phyloP scores from a whole-genome alignment of 2,329 filamentous ascomycete species.

The Calonectria multiphialidica region DNA sequence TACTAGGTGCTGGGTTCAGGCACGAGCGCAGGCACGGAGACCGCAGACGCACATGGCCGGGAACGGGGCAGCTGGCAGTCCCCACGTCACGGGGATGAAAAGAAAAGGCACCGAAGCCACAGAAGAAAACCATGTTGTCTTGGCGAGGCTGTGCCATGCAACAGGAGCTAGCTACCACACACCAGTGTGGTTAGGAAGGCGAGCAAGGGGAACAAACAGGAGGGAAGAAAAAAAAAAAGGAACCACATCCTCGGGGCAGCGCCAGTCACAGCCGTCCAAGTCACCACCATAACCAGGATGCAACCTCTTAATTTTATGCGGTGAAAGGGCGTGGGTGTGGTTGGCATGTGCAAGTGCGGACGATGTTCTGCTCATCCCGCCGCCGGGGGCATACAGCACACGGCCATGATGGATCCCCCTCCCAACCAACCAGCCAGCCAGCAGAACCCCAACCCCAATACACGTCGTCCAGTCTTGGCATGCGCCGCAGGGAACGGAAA shows the following conservation, averaged over 20 bases:
- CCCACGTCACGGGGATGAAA: constrained; percentile 2
- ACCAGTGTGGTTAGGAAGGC: background rate
- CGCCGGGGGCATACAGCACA: no score
- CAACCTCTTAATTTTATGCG: constrained; percentile 24
- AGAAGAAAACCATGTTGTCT: background rate
- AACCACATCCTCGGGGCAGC: constrained; percentile 16
- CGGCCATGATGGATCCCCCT: no score
- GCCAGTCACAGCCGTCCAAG: constrained; percentile 33
- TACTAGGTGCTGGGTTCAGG: background rate
- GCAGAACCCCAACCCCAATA: background rate
- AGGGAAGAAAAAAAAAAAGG: background rate
- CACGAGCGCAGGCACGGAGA: constrained; percentile 4
- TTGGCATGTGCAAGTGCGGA: background rate
- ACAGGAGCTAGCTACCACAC: background rate
- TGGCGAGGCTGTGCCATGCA: constrained; percentile 14
- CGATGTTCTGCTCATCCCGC: background rate
- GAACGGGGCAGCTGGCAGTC: constrained; percentile 9
- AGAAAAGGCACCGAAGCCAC: background rate
- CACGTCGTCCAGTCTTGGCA: background rate
- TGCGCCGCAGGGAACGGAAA: background rate
- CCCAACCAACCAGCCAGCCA: background rate
- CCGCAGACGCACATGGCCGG: background rate
- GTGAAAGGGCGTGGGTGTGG: constrained; percentile 8
- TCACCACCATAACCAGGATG: constrained; percentile 20
- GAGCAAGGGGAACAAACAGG: background rate